Evolutionary conservation across 495 filamentous ascomycete genomes (phyloP), one percentile per base, ranked within the genome.

Genomic region (Penicillium soppii): DNA sequence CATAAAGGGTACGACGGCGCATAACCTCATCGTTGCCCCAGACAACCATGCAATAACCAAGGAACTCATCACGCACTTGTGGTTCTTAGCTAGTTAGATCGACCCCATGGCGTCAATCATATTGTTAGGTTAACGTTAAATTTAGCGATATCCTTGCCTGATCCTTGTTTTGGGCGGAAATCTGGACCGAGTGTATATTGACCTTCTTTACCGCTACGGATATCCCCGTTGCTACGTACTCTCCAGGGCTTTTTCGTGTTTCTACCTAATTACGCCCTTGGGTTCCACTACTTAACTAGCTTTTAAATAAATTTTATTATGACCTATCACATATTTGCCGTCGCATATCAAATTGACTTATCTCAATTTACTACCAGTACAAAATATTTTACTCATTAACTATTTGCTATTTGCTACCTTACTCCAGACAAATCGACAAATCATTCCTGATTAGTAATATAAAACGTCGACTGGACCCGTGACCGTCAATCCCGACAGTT

Each of bases 11-110:
- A 10, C 3, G 3, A 7, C 29, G 13, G 29, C 29, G 29, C 29
- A 32, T 32, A 5, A 32, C 8, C 7, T 12, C 29, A n/a, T 36
- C 7, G 65, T 68, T 68, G 65, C 65, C 65, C 63, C 52, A 51
- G 59, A 52, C 52, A 55, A 65, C 62, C 54, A 49, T 29, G 25
- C 23, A 39, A 23, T 20, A 48, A 38, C 15, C n/a, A 36, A 25
- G 47, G 47, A 33, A 49, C 47, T 41, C 47, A 41, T 33, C 47
- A 41, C 47, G 38, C 25, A 32, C 30, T 35, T 21, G 35, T 23
- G 37, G 20, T 32, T 39, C 50, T 46, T 53, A 49, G 37, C 49
- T 41, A 19, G 19, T 38, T 44, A 52, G 48, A 52, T 52, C 41
- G 30, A 27, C 32, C 46, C 36, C 19, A 40, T 52, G 49, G 49